These are phyloP conservation scores for Cyclostephanos invisitatus DNA, from an alignment of 108 stramenopile genomes.

Conservation along the genomic window DNA sequence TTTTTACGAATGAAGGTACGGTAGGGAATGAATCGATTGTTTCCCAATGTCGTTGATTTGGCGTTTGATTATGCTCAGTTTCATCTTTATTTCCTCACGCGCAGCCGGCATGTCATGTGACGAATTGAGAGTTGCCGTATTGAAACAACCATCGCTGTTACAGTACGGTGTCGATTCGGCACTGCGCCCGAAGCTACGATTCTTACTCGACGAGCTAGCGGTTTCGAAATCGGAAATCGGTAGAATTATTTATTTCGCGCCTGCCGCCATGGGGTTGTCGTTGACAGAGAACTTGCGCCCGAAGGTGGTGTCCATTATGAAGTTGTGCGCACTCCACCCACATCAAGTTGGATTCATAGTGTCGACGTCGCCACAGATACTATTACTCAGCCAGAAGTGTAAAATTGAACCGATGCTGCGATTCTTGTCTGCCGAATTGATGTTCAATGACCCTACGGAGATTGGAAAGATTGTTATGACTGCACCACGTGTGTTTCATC, in stretches of 20 bases:
- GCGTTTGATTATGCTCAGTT: not conserved
- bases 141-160: conserved; percentile 53
- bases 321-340: conserved; percentile 31
- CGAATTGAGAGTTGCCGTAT: conserved; percentile 30
- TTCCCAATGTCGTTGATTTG: not conserved
- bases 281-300: conserved; percentile 52
- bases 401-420: conserved; percentile 55
- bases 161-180: conserved; percentile 49
- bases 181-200: conserved; percentile 53
- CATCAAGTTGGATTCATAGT: conserved; percentile 48
- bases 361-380: conserved; percentile 40
- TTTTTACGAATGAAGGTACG: conserved; percentile 51
- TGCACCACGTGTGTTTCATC: conserved; percentile 49
- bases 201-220: conserved; percentile 41
- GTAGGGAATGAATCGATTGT: not conserved
- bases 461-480: conserved; percentile 40
- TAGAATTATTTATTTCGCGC: conserved; percentile 40
- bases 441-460: conserved; percentile 18
- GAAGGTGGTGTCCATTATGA: conserved; percentile 35
- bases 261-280: conserved; percentile 51
- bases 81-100: not conserved
- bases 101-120: conserved; percentile 41
- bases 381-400: conserved; percentile 39
- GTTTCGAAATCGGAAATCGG: conserved; percentile 22
- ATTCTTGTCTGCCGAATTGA: conserved; percentile 32